A percentile compares a stretch with the other conserved stretches of the same genome.
Conservation (phyloP, 2,329 filamentous ascomycete species). For the Ophiocordyceps robertsii region DNA sequence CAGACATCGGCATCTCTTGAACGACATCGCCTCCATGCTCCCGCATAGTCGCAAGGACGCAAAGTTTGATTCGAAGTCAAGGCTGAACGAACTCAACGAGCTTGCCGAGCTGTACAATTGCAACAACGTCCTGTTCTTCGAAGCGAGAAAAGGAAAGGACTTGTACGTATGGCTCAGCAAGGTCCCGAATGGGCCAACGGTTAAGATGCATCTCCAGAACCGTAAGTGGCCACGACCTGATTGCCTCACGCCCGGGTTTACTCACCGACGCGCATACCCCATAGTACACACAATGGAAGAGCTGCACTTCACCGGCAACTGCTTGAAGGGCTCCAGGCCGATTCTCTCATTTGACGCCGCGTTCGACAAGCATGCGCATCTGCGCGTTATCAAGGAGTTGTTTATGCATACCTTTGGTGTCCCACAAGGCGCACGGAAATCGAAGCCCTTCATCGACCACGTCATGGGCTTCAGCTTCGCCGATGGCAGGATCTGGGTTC, state of each 20-base stretch:
- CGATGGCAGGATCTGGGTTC: conserved; percentile 91
- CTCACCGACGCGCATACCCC: conserved; percentile 9
- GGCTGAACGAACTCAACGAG: conserved; percentile 71
- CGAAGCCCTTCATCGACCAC: conserved; percentile 92
- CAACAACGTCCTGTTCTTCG: conserved; percentile 91
- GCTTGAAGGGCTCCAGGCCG: conserved; percentile 82
- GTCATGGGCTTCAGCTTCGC: conserved; percentile 86
- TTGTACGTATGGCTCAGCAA: conserved; percentile 90
- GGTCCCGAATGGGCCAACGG: conserved; percentile 55
- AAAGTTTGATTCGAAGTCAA: conserved; percentile 93
- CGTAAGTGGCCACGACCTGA: conserved; percentile 25
- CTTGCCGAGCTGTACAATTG: conserved; percentile 69
- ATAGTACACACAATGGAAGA: conserved; percentile 91
- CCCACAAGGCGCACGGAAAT: conserved; percentile 72
- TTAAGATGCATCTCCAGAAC: conserved; percentile 66
- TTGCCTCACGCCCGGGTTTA: background rate
- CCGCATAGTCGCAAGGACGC: conserved; percentile 89
- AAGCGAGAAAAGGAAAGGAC: conserved; percentile 88
- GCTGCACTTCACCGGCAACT: conserved; percentile 93
- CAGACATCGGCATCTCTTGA: conserved; percentile 85
- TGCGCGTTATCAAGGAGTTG: conserved; percentile 76
- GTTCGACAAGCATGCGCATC: conserved; percentile 72
- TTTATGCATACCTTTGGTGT: conserved; percentile 87
- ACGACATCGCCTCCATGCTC: conserved; percentile 77
- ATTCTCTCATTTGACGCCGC: conserved; percentile 81